These are phyloP conservation scores for Colletotrichum sp. DNA, from an alignment of 2,329 filamentous ascomycete species.

Conservation along the genomic window DNA sequence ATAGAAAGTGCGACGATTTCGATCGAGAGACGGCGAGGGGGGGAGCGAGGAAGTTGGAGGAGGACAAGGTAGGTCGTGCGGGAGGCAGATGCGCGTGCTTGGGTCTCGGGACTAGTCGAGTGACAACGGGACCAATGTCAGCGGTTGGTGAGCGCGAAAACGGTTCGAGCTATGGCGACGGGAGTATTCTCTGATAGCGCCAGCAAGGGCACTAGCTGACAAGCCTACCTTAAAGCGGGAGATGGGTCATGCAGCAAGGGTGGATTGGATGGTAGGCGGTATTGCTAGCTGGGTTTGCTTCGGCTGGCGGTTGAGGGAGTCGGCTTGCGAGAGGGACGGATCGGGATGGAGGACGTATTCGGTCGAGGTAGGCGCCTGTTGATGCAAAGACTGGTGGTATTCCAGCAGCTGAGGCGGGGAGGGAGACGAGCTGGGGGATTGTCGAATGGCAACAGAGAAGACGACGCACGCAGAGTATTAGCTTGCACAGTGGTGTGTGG, in stretches of 20 bases:
- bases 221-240: slow-evolving; percentile 6
- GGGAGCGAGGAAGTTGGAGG: not conserved
- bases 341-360: not conserved
- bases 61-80: not conserved
- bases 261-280: not conserved
- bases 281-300: not conserved
- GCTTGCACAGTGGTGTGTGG: not conserved
- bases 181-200: not conserved
- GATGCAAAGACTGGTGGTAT: not conserved
- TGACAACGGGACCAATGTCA: slow-evolving; percentile 7
- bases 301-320: not conserved
- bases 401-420: not conserved
- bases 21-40: not conserved
- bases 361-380: not conserved
- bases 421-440: not conserved
- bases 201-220: not conserved
- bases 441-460: not conserved
- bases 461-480: not conserved
- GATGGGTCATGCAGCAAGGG: slow-evolving; percentile 11
- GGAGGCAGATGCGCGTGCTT: slow-evolving; percentile 6
- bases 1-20: not conserved
- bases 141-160: not conserved
- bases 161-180: not conserved
- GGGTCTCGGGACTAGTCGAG: slow-evolving; percentile 5
- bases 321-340: slow-evolving; percentile 4